phyloP scores from a whole-genome alignment of 129 eudicot genomes.

The Glebionis coronaria region DNA sequence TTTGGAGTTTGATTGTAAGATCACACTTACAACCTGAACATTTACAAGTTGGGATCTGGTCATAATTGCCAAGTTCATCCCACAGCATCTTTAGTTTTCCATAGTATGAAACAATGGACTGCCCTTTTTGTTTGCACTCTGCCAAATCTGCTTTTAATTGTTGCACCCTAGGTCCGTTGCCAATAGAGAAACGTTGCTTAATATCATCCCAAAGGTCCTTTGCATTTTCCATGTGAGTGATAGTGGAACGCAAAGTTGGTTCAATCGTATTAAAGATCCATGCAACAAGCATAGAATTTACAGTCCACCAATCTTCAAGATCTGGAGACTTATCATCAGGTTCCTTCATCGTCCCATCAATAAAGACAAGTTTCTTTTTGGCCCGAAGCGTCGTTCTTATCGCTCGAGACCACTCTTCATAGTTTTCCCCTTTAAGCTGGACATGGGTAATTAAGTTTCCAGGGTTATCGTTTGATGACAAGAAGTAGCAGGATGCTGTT shows the following conservation, averaged over 20 bases:
- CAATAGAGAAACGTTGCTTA: no score
- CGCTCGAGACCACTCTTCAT: not conserved
- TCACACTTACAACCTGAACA: not conserved
- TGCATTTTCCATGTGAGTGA: not conserved
- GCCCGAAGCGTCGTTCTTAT: not conserved
- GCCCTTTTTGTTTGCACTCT: no score
- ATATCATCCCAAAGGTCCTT: not conserved
- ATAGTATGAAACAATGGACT: no score
- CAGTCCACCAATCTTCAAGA: no score
- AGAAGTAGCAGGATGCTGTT: not conserved
- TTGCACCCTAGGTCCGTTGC: no score
- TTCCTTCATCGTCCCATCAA: no score
- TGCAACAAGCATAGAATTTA: not conserved
- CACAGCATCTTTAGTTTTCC: not conserved
- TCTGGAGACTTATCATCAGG: no score
- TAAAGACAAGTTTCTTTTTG: not conserved
- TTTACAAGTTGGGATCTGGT: not conserved
- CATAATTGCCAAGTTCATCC: not conserved
- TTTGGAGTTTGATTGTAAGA: not conserved
- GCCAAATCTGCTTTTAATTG: no score
- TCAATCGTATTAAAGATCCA: no score
- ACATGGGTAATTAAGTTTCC: not conserved
- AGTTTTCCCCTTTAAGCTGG: not conserved
- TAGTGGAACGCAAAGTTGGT: not conserved
- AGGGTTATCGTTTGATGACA: constrained; percentile 3